These are phyloP conservation scores for Cytospora piceicola DNA, from an alignment of 2,329 filamentous ascomycete genomes.

Conservation along the genomic window DNA sequence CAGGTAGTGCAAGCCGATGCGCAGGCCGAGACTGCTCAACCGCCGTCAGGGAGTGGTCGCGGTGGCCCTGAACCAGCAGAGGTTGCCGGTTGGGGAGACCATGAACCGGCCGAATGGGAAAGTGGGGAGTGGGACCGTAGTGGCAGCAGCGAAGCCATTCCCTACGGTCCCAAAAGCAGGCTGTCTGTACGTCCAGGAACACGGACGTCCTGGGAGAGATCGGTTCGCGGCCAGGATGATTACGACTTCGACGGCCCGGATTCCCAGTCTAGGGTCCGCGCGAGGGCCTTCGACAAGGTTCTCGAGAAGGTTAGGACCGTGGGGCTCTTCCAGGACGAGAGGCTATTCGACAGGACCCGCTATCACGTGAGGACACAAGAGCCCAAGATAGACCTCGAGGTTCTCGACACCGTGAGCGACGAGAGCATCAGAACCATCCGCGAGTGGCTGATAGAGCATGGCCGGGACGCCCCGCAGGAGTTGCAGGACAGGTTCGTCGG, in stretches of 20 bases:
- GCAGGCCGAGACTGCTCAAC: not conserved
- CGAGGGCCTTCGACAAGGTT: not conserved
- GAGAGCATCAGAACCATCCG: not conserved
- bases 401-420: not conserved
- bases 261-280: not conserved
- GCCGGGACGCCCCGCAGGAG: not conserved
- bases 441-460: not conserved
- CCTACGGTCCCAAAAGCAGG: not conserved
- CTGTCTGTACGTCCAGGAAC: not conserved
- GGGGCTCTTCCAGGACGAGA: not conserved
- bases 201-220: not conserved
- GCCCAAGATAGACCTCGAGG: not conserved
- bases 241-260: not conserved
- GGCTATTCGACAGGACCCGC: not conserved
- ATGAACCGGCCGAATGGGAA: not conserved
- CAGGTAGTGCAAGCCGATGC: not conserved
- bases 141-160: not conserved
- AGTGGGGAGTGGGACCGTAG: not conserved
- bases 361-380: not conserved
- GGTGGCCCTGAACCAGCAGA: not conserved
- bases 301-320: not conserved
- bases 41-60: not conserved
- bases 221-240: not conserved
- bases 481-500: not conserved
- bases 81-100: not conserved